phyloP scores from a whole-genome alignment of 2,329 filamentous ascomycete species.

The Monilinia vaccinii-corymbosi region DNA sequence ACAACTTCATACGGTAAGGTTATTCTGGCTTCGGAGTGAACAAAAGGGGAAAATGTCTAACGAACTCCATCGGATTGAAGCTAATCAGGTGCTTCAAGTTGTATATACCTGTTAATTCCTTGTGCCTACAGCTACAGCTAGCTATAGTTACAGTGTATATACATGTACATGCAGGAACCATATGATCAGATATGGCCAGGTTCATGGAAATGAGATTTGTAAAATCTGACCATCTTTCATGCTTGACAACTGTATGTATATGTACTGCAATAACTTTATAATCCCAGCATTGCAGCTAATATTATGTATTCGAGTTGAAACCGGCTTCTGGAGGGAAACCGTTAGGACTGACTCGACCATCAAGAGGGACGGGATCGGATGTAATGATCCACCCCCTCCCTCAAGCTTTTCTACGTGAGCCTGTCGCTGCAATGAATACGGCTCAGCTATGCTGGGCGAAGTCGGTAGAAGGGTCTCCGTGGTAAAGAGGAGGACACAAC shows the following conservation, averaged over 20 bases:
- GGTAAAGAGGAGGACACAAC: background rate
- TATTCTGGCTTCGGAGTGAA: background rate
- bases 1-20: background rate
- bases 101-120: background rate
- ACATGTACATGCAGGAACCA: background rate
- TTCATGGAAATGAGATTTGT: background rate
- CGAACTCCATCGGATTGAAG: background rate
- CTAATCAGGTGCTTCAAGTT: background rate
- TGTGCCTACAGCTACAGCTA: background rate
- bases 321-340: background rate
- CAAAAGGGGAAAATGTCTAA: background rate
- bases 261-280: background rate
- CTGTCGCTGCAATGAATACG: background rate
- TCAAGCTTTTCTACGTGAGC: background rate
- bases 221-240: background rate
- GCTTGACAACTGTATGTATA: background rate
- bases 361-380: background rate
- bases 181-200: background rate
- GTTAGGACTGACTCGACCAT: background rate
- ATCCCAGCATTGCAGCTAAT: background rate
- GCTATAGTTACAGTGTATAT: too few species aligned
- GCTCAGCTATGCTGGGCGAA: background rate
- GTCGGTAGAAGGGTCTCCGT: background rate
- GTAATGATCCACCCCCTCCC: background rate
- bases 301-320: background rate